Conservation (phyloP, 257 asterid genomes). For the Parsonsia alboflavescens region DNA sequence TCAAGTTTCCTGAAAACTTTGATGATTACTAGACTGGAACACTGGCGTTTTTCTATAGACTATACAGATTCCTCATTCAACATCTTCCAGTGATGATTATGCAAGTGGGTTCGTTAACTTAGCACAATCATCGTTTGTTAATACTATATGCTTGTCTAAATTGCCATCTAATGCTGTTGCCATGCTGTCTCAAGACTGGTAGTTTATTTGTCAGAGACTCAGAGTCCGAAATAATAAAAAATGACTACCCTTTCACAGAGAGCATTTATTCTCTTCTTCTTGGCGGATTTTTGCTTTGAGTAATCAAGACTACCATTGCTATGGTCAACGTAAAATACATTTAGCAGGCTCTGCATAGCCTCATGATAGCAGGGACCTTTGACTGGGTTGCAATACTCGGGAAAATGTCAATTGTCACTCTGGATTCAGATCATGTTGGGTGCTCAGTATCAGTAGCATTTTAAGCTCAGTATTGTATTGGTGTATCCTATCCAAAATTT, state of each 20-base stretch:
- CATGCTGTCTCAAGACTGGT: background rate
- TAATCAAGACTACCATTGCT: no score
- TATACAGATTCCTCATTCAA: no score
- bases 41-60: background rate
- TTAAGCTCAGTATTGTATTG: background rate
- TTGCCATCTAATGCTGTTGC: background rate
- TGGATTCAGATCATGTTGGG: no score
- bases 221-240: background rate
- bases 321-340: no score
- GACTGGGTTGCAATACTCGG: no score
- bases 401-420: no score
- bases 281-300: conserved; percentile 32
- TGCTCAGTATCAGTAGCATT: background rate
- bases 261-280: no score
- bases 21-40: background rate
- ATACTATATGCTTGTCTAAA: background rate
- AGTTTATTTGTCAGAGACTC: background rate
- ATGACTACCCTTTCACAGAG: background rate
- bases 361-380: no score
- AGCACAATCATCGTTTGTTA: background rate
- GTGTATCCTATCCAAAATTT: background rate
- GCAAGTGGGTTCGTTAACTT: background rate
- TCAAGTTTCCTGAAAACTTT: background rate
- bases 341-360: no score
- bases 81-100: background rate